Evolutionary conservation across 176 grass and related monocot species (phyloP).

Genomic region (Musa schizocarpa): DNA sequence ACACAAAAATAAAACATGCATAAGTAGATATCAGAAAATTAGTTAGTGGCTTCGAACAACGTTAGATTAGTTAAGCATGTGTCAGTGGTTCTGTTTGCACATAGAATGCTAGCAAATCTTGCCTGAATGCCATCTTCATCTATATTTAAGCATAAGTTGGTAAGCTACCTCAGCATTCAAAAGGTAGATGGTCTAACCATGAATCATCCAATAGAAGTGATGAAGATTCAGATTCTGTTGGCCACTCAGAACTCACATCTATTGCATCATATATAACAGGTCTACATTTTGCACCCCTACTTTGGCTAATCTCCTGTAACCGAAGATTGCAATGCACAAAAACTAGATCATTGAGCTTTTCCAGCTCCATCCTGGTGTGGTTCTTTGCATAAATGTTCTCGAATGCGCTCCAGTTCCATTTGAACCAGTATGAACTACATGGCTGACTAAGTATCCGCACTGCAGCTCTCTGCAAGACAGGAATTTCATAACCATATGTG

Average conservation of each 20-base stretch:
- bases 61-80: no score
- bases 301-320: constrained; percentile 14
- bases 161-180: constrained; percentile 10
- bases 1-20: neutral
- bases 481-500: constrained; percentile 27
- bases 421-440: constrained; percentile 24
- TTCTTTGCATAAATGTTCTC: constrained; percentile 10
- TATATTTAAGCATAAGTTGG: constrained; percentile 12
- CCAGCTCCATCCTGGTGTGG: constrained; percentile 17
- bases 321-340: constrained; percentile 30
- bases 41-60: no score
- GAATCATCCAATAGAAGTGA: constrained; percentile 24
- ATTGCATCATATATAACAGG: constrained; percentile 22
- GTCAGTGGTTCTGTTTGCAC: neutral
- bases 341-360: constrained; percentile 20
- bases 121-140: neutral
- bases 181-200: constrained; percentile 20
- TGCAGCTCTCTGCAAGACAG: constrained; percentile 17
- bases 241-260: constrained; percentile 25
- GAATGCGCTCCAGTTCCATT: constrained; percentile 23
- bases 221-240: constrained; percentile 20
- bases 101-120: neutral
- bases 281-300: constrained; percentile 11
- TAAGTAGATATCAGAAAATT: neutral
- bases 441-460: constrained; percentile 26